phyloP scores from a whole-genome alignment of 176 grass and related monocot genomes.

The Lolium rigidum region DNA sequence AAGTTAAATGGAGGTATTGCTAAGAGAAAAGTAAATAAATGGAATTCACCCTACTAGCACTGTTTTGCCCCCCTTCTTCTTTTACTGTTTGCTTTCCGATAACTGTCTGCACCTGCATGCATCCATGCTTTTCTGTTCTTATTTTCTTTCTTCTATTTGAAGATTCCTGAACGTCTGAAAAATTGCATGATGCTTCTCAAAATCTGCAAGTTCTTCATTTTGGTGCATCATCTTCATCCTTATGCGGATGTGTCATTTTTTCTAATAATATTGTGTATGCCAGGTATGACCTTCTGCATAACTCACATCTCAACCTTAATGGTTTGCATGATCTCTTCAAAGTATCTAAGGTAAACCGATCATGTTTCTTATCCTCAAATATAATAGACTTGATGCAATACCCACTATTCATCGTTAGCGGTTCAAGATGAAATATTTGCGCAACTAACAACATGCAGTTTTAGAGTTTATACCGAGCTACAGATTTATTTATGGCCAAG shows the following conservation, averaged over 20 bases:
- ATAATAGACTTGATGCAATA: not conserved
- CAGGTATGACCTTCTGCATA: constrained; percentile 96
- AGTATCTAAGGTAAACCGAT: constrained; percentile 73
- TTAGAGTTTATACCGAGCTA: not conserved
- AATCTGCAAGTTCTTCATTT: constrained; percentile 33
- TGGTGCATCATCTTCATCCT: constrained; percentile 15
- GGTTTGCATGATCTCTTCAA: constrained; percentile 87
- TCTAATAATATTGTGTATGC: constrained; percentile 37
- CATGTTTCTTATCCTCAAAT: constrained; percentile 9
- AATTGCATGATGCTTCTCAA: not conserved
- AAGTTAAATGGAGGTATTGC: constrained; percentile 15
- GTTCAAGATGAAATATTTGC: not conserved
- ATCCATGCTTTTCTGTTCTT: not conserved
- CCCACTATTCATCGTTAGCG: not conserved
- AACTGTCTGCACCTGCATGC: constrained; percentile 5
- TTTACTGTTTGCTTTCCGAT: not conserved
- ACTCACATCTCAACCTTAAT: constrained; percentile 90
- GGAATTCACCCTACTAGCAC: not conserved
- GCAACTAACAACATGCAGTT: not conserved
- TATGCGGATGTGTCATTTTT: constrained; percentile 28
- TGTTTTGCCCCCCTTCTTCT: not conserved
- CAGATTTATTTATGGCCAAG: not conserved
- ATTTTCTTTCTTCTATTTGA: not conserved
- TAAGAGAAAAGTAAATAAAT: constrained; percentile 1
- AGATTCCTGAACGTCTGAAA: not conserved